Percentiles rank a stretch among this genome's conserved stretches.
These are phyloP conservation scores for Dryadomyces quercivorus DNA, from an alignment of 2,329 filamentous ascomycete species.

Conservation along the genomic window DNA sequence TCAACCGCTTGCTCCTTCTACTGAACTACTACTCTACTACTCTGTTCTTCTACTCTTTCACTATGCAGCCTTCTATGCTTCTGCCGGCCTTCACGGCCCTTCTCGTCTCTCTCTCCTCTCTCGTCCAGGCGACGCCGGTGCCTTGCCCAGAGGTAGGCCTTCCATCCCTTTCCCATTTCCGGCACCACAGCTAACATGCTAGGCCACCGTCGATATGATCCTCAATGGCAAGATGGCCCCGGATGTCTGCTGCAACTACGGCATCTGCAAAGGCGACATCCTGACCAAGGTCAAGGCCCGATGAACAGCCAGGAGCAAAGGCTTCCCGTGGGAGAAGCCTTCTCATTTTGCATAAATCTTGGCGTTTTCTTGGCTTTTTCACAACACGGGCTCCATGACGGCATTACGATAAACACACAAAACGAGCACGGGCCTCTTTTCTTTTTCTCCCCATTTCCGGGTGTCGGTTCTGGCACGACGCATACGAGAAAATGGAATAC, in stretches of 20 bases:
- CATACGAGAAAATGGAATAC: too few species aligned
- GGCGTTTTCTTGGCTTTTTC: too few species aligned
- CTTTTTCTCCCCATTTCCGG: too few species aligned
- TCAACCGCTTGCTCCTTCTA: too few species aligned
- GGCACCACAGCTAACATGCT: conserved; percentile 11
- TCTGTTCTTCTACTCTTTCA: neutral
- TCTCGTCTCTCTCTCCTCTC: conserved; percentile 15
- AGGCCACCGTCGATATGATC: conserved; percentile 27
- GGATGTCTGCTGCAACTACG: conserved; percentile 42
- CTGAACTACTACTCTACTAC: neutral
- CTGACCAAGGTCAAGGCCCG: conserved; percentile 20
- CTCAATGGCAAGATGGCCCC: conserved; percentile 33
- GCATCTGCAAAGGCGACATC: conserved; percentile 36
- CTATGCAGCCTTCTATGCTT: conserved; percentile 1
- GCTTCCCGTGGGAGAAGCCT: too few species aligned
- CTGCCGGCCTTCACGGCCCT: conserved; percentile 10
- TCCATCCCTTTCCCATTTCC: neutral
- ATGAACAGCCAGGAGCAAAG: neutral
- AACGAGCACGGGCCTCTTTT: too few species aligned
- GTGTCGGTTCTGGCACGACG: too few species aligned
- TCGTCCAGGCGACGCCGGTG: conserved; percentile 22
- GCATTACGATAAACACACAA: too few species aligned
- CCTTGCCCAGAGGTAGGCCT: conserved; percentile 25
- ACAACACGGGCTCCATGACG: too few species aligned
- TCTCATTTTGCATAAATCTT: too few species aligned